These are phyloP conservation scores for Verruconis gallopava DNA, from an alignment of 2,329 filamentous ascomycete species.

Conservation along the genomic window DNA sequence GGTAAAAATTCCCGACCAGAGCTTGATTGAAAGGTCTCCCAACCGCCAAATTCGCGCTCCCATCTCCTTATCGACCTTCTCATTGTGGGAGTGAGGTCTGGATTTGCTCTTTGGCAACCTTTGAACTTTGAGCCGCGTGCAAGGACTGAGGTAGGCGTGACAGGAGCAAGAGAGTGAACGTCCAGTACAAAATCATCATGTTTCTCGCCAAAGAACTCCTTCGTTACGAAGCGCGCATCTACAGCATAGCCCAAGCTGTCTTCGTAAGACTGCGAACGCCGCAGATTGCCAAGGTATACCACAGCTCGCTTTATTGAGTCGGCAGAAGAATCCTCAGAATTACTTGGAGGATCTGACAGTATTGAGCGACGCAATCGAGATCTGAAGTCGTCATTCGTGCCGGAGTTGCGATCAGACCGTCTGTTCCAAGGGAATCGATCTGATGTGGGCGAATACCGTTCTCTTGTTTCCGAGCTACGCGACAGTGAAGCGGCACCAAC, in stretches of 20 bases:
- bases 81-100: constrained; percentile 3
- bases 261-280: constrained; percentile 38
- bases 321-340: constrained; percentile 18
- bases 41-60: constrained; percentile 3
- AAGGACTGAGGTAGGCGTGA: constrained; percentile 47
- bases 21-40: constrained; percentile 1
- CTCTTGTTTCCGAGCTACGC: constrained; percentile 14
- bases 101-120: constrained; percentile 46
- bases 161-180: constrained; percentile 36
- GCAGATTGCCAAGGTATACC: constrained; percentile 47
- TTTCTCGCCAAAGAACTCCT: constrained; percentile 40
- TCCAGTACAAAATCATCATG: constrained; percentile 47
- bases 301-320: constrained; percentile 43
- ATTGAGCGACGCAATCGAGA: constrained; percentile 5
- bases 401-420: neutral
- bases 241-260: constrained; percentile 41
- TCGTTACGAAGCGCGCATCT: constrained; percentile 38
- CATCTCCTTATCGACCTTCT: neutral
- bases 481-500: constrained; percentile 14
- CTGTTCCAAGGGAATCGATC: neutral
- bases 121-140: constrained; percentile 47
- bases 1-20: constrained; percentile 4
- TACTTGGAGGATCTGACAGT: constrained; percentile 3
- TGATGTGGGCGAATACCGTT: neutral
- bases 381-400: constrained; percentile 1